Percentiles rank a stretch among this genome's conserved stretches.
These are phyloP conservation scores for Rhizopogon vinicolor DNA, from an alignment of 768 basidiomycete genomes.

Conservation along the genomic window DNA sequence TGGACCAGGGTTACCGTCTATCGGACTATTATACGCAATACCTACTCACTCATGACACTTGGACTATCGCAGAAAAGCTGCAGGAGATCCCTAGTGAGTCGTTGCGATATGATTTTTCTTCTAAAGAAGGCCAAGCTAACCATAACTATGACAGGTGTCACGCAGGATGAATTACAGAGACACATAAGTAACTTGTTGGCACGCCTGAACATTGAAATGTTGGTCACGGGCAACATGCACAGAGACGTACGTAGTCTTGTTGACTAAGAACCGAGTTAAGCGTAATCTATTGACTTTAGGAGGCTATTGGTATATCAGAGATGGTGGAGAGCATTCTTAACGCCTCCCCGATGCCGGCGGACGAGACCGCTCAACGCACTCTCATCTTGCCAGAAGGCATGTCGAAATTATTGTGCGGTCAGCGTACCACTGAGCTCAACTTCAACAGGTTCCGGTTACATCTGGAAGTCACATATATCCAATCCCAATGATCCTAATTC, in stretches of 20 bases:
- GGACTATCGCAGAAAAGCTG: conserved; percentile 75
- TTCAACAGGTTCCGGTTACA: conserved; percentile 59
- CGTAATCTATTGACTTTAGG: conserved; percentile 37
- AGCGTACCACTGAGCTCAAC: conserved; percentile 9
- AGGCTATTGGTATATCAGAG: conserved; percentile 70
- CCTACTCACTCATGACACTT: conserved; percentile 64
- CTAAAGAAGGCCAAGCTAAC: not conserved
- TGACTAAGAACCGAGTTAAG: not conserved
- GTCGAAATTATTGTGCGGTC: conserved; percentile 5
- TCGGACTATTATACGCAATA: conserved; percentile 75
- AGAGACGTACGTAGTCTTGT: conserved; percentile 56
- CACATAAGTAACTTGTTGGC: conserved; percentile 60
- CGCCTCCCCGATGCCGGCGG: conserved; percentile 46
- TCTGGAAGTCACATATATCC: conserved; percentile 61
- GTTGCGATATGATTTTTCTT: not conserved
- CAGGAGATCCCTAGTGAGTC: conserved; percentile 67
- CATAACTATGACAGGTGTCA: conserved; percentile 48
- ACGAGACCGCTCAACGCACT: conserved; percentile 49
- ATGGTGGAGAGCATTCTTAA: conserved; percentile 64
- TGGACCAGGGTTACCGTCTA: conserved; percentile 77
- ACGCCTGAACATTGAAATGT: conserved; percentile 61
- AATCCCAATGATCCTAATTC: conserved; percentile 89
- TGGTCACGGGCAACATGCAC: conserved; percentile 81
- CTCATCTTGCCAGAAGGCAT: conserved; percentile 71
- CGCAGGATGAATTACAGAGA: conserved; percentile 59